A percentile compares a stretch with the other conserved stretches of the same genome.
Conservation (phyloP, 192 early-diverging fungal species). For the Paraglomus brasilianum region DNA sequence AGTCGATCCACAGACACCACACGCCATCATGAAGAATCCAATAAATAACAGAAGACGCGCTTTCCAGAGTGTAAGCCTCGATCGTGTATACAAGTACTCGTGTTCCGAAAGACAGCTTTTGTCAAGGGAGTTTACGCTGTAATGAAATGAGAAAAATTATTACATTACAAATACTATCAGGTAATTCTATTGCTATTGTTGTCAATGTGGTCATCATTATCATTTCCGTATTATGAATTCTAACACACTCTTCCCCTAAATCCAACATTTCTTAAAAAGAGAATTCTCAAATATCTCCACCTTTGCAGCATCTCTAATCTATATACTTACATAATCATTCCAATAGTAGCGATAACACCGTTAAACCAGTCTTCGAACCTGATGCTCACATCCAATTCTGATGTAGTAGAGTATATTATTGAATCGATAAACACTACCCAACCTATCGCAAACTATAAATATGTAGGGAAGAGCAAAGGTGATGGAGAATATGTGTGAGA, state of each 20-base stretch:
- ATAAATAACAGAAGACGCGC: constrained; percentile 17
- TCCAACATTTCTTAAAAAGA: background rate
- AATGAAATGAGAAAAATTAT: background rate
- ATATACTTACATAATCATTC: constrained; percentile 17
- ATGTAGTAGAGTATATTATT: background rate
- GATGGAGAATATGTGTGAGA: too few relatives aligned
- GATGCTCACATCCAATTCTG: background rate
- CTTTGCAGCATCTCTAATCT: background rate
- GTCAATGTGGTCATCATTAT: too few relatives aligned
- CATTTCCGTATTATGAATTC: too few relatives aligned
- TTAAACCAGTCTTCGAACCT: background rate
- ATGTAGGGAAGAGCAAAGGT: background rate
- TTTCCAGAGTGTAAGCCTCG: constrained; percentile 8
- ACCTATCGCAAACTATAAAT: constrained; percentile 8
- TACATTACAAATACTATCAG: background rate
- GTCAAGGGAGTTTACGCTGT: background rate
- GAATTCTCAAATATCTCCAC: background rate
- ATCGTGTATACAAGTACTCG: background rate
- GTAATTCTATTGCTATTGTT: background rate
- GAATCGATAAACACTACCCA: constrained; percentile 15
- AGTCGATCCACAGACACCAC: constrained; percentile 5
- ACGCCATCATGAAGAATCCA: constrained; percentile 2
- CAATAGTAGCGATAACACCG: constrained; percentile 4
- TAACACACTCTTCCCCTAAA: too few relatives aligned
- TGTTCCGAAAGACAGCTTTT: background rate